Evolutionary conservation across 495 filamentous ascomycete species (phyloP).

Genomic region (Tricharina praecox): DNA sequence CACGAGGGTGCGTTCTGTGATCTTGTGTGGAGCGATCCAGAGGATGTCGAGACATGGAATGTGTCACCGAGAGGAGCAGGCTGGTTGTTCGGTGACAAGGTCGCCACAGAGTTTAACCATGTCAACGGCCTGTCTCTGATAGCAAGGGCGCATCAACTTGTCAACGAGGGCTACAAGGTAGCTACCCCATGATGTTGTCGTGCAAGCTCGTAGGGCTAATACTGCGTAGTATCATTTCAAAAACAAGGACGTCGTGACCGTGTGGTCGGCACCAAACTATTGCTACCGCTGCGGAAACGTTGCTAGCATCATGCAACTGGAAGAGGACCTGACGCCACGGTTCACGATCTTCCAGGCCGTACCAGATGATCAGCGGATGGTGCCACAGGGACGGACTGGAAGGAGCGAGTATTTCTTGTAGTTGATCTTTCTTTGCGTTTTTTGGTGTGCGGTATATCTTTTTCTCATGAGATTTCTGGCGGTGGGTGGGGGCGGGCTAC

Average conservation of each 20-base stretch:
- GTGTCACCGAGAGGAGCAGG: constrained; percentile 87
- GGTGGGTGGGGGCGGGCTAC: no score
- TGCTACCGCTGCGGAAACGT: constrained; percentile 97
- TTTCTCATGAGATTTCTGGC: no score
- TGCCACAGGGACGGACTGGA: constrained; percentile 63
- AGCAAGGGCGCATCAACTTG: constrained; percentile 86
- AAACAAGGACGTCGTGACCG: constrained; percentile 93
- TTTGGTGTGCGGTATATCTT: no score
- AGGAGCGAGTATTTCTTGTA: constrained; percentile 91
- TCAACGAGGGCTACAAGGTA: constrained; percentile 95
- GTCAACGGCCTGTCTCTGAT: constrained; percentile 92
- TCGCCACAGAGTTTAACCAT: constrained; percentile 96
- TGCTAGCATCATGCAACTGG: constrained; percentile 88
- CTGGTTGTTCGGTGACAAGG: constrained; percentile 95
- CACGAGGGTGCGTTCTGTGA: constrained; percentile 98
- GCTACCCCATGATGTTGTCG: no score
- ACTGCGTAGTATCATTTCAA: constrained; percentile 64
- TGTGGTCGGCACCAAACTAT: constrained; percentile 98
- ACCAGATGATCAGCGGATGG: constrained; percentile 73
- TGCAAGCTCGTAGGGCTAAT: not conserved
- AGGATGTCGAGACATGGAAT: constrained; percentile 97
- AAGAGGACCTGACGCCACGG: constrained; percentile 62
- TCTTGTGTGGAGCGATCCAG: constrained; percentile 94
- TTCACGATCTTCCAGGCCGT: constrained; percentile 95
- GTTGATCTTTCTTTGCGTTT: constrained; percentile 15